Evolutionary conservation across 768 basidiomycete species (phyloP).

Genomic region (Tephrocybe sp.): DNA sequence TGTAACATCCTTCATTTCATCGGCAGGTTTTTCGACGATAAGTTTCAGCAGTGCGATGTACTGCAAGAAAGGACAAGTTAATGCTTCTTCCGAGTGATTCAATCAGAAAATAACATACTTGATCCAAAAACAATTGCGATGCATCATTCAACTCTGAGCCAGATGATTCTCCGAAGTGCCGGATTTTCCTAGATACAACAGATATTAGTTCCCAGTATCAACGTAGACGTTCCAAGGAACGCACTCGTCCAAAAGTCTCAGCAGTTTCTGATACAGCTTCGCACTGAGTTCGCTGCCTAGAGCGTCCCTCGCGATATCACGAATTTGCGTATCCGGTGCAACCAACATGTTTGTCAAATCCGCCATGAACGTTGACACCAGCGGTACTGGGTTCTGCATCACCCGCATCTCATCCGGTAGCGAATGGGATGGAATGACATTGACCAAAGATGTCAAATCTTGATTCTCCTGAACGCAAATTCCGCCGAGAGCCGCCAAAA

Average conservation of each 20-base stretch:
- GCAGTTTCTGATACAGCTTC: conserved; percentile 60
- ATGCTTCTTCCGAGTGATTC: not conserved
- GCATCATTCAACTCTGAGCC: conserved; percentile 40
- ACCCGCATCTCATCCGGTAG: conserved; percentile 76
- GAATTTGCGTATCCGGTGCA: conserved; percentile 57
- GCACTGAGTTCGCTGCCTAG: conserved; percentile 78
- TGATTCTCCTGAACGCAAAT: conserved; percentile 55
- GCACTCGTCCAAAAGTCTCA: conserved; percentile 74
- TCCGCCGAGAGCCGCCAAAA: conserved; percentile 72
- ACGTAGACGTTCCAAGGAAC: conserved; percentile 22
- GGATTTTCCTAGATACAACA: conserved; percentile 41
- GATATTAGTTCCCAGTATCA: not conserved
- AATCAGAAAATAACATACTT: conserved; percentile 40
- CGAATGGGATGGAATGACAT: conserved; percentile 51
- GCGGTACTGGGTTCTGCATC: conserved; percentile 51
- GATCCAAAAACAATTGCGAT: conserved; percentile 63
- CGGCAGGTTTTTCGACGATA: conserved; percentile 69
- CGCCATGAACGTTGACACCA: conserved; percentile 64
- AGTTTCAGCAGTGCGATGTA: conserved; percentile 74
- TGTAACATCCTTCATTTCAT: conserved; percentile 55
- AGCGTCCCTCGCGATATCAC: conserved; percentile 80
- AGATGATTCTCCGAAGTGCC: conserved; percentile 46
- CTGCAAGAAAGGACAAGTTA: conserved; percentile 32
- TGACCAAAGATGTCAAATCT: conserved; percentile 46
- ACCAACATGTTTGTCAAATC: conserved; percentile 70